Percentiles rank a stretch among this genome's conserved stretches.
phyloP scores from a whole-genome alignment of 345 rosid species.

The Eucalyptus regnans region DNA sequence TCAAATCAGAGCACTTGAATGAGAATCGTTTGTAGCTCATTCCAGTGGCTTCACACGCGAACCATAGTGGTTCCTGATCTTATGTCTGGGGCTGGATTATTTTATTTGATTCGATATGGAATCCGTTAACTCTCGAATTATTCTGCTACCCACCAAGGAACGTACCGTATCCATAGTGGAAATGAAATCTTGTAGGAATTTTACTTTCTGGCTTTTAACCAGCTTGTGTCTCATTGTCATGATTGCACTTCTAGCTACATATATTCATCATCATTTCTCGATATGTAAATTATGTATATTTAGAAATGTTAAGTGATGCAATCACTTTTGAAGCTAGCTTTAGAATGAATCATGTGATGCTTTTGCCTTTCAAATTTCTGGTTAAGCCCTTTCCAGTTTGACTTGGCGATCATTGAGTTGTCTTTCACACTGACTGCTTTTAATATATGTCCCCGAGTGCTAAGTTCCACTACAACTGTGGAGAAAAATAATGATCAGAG shows the following conservation, averaged over 20 bases:
- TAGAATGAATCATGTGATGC: neutral
- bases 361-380: too few relatives aligned
- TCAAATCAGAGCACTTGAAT: slow-evolving; percentile 22
- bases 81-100: too few relatives aligned
- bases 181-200: too few relatives aligned
- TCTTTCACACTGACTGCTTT: neutral
- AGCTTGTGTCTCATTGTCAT: neutral
- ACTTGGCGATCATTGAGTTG: neutral
- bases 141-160: too few relatives aligned
- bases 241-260: neutral
- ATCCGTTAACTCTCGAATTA: too few relatives aligned
- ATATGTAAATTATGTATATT: neutral
- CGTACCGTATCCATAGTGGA: too few relatives aligned
- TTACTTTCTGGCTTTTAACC: too few relatives aligned
- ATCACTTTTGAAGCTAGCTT: neutral
- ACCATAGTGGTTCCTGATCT: neutral
- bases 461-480: neutral
- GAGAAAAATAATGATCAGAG: neutral
- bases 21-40: neutral
- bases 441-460: neutral
- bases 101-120: rapidly evolving
- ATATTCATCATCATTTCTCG: neutral
- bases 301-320: neutral
- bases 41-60: rapidly evolving
- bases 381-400: rapidly evolving